Conservation (phyloP, 176 grass and related monocot species). For the Alopecurus myosuroides region DNA sequence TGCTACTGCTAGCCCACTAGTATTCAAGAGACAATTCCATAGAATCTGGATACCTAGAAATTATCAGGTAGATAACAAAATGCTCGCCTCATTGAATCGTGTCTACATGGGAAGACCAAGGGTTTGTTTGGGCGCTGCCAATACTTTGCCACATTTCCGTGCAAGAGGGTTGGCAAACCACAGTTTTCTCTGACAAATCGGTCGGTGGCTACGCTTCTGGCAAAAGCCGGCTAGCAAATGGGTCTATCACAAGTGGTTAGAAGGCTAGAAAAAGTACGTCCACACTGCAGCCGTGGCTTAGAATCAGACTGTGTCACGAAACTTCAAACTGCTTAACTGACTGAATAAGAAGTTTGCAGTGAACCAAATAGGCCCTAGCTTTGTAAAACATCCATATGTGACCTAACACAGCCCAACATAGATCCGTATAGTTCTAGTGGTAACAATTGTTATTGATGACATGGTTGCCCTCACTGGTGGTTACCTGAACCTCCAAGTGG, state of each 20-base stretch:
- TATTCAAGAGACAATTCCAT: background rate
- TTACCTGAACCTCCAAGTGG: background rate
- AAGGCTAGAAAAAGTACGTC: background rate
- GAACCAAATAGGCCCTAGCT: background rate
- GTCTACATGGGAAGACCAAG: background rate
- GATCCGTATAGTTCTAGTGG: background rate
- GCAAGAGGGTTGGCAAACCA: background rate
- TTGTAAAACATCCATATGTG: background rate
- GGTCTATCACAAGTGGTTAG: background rate
- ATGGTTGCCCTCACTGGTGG: background rate
- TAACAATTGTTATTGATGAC: background rate
- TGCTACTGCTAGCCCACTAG: background rate
- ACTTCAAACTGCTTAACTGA: background rate
- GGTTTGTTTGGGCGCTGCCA: background rate
- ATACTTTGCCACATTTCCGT: background rate
- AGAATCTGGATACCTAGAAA: background rate
- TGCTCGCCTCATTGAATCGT: background rate
- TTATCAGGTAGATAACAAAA: background rate
- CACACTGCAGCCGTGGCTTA: background rate
- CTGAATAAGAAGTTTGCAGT: background rate
- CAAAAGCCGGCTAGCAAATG: background rate
- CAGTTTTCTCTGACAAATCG: background rate
- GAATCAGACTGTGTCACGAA: background rate
- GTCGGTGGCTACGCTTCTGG: background rate
- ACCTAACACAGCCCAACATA: background rate